Conservation (phyloP, 2,329 filamentous ascomycete species). For the Exserohilum turcica region DNA sequence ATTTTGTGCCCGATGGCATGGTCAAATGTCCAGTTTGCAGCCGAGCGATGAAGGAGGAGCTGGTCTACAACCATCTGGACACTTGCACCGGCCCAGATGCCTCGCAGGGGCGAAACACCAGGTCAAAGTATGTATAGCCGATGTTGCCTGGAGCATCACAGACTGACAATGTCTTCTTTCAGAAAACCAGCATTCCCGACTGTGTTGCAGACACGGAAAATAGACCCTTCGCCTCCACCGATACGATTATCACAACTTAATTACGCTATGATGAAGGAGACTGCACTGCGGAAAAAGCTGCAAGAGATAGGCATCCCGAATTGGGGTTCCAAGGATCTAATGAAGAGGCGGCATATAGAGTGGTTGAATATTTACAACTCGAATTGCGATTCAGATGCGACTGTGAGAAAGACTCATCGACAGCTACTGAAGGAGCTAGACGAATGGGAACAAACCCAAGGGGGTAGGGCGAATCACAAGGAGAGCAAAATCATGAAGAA, state of each 20-base stretch:
- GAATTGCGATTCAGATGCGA: constrained; percentile 83
- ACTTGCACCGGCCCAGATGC: constrained; percentile 57
- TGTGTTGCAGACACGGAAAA: constrained; percentile 31
- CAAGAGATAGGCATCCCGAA: constrained; percentile 77
- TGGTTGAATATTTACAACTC: constrained; percentile 97
- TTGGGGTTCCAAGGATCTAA: constrained; percentile 68
- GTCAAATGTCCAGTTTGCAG: constrained; percentile 84
- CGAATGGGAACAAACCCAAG: constrained; percentile 84
- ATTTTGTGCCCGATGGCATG: constrained; percentile 67
- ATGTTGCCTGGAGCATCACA: not conserved
- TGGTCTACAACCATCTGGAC: constrained; percentile 83
- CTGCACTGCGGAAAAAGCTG: constrained; percentile 78
- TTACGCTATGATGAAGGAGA: constrained; percentile 85
- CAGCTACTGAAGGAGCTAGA: constrained; percentile 81
- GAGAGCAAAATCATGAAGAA: constrained; percentile 72
- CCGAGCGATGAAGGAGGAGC: constrained; percentile 76
- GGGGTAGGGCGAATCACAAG: constrained; percentile 56
- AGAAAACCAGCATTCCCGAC: constrained; percentile 33
- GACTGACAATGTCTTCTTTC: constrained; percentile 12
- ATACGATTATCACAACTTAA: constrained; percentile 72
- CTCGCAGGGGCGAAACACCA: constrained; percentile 34
- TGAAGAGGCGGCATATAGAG: constrained; percentile 84
- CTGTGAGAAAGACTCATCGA: constrained; percentile 63
- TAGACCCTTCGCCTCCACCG: constrained; percentile 49
- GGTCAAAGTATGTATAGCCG: constrained; percentile 35